Evolutionary conservation across 2,329 filamentous ascomycete species (phyloP), one percentile per base, ranked within the genome.

Genomic region (Pyricularia pennisetigena): DNA sequence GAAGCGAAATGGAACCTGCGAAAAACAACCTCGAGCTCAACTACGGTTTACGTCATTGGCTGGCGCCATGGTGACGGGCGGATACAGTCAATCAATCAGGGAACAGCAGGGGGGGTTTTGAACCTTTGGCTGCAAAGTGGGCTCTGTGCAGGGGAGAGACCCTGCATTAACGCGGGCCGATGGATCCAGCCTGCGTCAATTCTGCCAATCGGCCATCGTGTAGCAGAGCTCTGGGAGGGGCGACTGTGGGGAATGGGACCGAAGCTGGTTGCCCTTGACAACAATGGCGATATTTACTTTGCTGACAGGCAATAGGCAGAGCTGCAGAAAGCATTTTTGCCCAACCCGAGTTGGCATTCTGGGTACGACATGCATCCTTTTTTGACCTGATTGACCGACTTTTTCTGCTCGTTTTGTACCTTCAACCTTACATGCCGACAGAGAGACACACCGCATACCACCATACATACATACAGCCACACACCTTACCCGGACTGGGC

Each of bases 1-100:
- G 59, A 28, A 16, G 24, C 24, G 24, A 16, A 28, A 62, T 24
- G 57, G 57, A 24, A 61, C 57, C n/a, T 23, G 57, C 5, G 24
- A 28, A 28, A 26, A 26, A 62, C 24, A 28, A 62, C 14, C 24
- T 35, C 24, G 24, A 62, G 59, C 24, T 62, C 59, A 61, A 61
- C 59, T 62, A 62, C 32, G 14, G 32, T 35, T 35, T 62, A 62
- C 59, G 59, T 62, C 59, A 62, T 62, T 62, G 59, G 59, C 59
- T 62, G 59, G 59, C 59, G 59, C 59, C 24, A 28, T 62, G 59
- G 59, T 62, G 59, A 62, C 59, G 59, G 59, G 59, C 59, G 59
- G 59, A 29, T 62, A 23, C 59, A 26, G 24, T 4, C 59, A 62
- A 16, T 28, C 59, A 62, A 16, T 28, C 59, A 62, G 59, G 59